A percentile compares a stretch with the other conserved stretches of the same genome.
Conservation (phyloP, 345 rosid species). For the Dimocarpus longan region DNA sequence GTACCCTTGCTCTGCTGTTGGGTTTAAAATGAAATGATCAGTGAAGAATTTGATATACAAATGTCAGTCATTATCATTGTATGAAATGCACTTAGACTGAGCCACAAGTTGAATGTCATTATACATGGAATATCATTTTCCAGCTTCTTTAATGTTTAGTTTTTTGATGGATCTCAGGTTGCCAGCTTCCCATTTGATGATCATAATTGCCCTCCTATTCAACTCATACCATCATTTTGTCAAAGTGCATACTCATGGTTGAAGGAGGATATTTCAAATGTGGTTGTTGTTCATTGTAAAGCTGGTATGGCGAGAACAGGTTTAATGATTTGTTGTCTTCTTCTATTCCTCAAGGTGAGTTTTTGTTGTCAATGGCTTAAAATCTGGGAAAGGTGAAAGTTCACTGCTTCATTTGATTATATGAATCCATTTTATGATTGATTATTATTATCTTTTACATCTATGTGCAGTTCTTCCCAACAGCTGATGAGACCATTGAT, state of each 20-base stretch:
- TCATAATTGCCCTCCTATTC: conserved; percentile 93
- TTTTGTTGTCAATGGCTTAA: conserved; percentile 5
- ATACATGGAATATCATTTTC: background rate
- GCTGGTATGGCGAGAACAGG: conserved; percentile 99
- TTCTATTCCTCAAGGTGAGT: conserved; percentile 75
- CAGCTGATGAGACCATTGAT: conserved; percentile 83
- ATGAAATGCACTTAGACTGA: background rate
- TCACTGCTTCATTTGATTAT: conserved; percentile 11
- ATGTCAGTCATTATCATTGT: too few species aligned
- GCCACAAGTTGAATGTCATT: background rate
- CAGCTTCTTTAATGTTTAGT: conserved; percentile 29
- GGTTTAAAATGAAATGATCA: background rate
- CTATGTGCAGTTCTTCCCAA: conserved; percentile 74
- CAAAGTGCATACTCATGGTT: conserved; percentile 95
- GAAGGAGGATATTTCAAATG: conserved; percentile 94
- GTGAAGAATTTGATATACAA: background rate
- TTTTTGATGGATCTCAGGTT: conserved; percentile 52
- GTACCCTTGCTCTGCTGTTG: background rate
- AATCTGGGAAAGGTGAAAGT: background rate
- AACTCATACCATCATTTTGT: conserved; percentile 82
- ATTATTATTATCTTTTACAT: conserved; percentile 22
- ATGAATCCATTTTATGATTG: conserved; percentile 6
- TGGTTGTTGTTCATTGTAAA: conserved; percentile 95
- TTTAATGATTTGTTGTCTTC: conserved; percentile 94
- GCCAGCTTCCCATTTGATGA: conserved; percentile 96